phyloP scores from a whole-genome alignment of 2,329 filamentous ascomycete species.

The Venturia pyrina region DNA sequence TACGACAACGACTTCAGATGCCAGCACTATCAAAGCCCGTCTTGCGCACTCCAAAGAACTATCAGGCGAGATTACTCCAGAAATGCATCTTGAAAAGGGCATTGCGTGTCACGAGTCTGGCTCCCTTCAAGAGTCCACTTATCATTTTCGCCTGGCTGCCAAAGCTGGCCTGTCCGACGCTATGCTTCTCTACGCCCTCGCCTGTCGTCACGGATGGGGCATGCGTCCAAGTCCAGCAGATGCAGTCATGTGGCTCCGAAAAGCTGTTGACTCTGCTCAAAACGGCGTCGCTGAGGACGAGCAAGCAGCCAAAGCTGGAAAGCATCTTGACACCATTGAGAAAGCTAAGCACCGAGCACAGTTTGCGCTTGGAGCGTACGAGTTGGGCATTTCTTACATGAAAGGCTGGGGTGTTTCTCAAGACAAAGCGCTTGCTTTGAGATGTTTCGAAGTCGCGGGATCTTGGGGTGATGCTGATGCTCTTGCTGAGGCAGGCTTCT shows the following conservation, averaged over 20 bases:
- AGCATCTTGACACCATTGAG: conserved; percentile 53
- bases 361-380: conserved; percentile 91
- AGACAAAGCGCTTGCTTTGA: conserved; percentile 75
- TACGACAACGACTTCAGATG: conserved; percentile 8
- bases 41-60: conserved; percentile 37
- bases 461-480: conserved; percentile 94
- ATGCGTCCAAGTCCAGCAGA: conserved; percentile 88
- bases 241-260: conserved; percentile 83
- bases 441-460: conserved; percentile 94
- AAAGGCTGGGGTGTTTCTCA: conserved; percentile 97
- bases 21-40: conserved; percentile 31
- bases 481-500: conserved; percentile 87
- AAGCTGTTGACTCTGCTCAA: conserved; percentile 75
- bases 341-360: conserved; percentile 80
- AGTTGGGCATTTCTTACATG: conserved; percentile 92
- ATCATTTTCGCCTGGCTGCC: conserved; percentile 85
- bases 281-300: conserved; percentile 78
- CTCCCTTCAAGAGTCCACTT: conserved; percentile 85
- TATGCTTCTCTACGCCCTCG: conserved; percentile 92
- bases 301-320: conserved; percentile 48
- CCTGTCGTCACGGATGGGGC: conserved; percentile 94
- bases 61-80: conserved; percentile 53
- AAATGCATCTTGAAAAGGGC: conserved; percentile 83
- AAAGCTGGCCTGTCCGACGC: conserved; percentile 78
- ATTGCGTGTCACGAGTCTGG: conserved; percentile 85